Percentiles rank a stretch among this genome's conserved stretches.
These are phyloP conservation scores for Lodderomyces oxycetoniae DNA, from an alignment of 1,139 yeast species.

Conservation along the genomic window DNA sequence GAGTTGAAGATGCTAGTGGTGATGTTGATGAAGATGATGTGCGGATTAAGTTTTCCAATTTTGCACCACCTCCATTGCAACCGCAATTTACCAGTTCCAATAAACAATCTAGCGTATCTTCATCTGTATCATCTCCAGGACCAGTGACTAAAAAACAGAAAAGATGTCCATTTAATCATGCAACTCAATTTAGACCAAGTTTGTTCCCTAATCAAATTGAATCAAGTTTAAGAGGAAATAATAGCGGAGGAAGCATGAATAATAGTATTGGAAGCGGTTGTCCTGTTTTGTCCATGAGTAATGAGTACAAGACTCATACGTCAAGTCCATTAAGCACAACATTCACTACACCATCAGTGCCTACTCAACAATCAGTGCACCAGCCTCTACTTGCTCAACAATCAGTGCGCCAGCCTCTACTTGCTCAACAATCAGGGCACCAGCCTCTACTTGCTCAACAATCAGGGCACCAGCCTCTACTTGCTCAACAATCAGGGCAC, in stretches of 20 bases:
- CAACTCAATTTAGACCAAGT: conserved; percentile 15
- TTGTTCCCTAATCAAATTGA: conserved; percentile 21
- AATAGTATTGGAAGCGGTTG: too few species aligned
- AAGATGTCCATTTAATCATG: conserved; percentile 35
- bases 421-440: background rate
- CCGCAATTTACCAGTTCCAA: background rate
- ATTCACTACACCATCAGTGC: background rate
- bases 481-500: conserved; percentile 1
- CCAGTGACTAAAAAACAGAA: conserved; percentile 13
- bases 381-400: background rate
- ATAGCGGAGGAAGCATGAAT: too few species aligned
- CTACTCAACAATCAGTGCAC: background rate
- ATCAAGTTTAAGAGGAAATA: conserved; percentile 22
- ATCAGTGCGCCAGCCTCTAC: background rate
- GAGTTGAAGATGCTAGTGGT: too few species aligned
- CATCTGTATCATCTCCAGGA: background rate
- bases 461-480: conserved; percentile 4
- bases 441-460: background rate
- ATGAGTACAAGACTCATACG: conserved; percentile 10
- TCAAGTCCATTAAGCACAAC: conserved; percentile 9
- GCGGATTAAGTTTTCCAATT: conserved; percentile 5
- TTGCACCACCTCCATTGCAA: conserved; percentile 6
- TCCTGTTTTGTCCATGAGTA: too few species aligned
- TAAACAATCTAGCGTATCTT: background rate
- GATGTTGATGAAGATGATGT: too few species aligned